Conservation (phyloP, 805 yeast species). For the Wickerhamiella siamensis region DNA sequence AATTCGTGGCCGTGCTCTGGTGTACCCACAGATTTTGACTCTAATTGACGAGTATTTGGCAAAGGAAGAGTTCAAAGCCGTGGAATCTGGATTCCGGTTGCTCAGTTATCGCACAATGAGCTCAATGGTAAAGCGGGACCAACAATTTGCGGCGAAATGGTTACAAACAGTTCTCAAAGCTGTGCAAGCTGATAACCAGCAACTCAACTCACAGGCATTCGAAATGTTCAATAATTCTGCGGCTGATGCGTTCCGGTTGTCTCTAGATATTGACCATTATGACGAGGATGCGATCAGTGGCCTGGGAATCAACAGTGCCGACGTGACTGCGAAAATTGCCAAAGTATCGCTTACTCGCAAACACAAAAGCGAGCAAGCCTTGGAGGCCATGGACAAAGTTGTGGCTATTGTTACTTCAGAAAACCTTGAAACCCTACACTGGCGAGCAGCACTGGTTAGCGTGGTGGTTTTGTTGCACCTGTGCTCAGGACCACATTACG, state of each 20-base stretch:
- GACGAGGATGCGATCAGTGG: conserved; percentile 6
- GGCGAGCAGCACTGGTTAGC: conserved; percentile 13
- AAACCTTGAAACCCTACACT: conserved; percentile 7
- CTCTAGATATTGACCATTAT: conserved; percentile 22
- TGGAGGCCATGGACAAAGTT: neutral
- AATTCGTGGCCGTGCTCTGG: conserved; percentile 45
- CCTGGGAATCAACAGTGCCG: neutral
- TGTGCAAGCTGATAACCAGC: conserved; percentile 39
- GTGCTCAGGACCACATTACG: conserved; percentile 16
- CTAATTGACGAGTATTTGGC: conserved; percentile 37
- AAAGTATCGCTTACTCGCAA: neutral
- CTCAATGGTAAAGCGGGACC: conserved; percentile 44
- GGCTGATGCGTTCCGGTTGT: conserved; percentile 29
- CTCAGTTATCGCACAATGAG: conserved; percentile 45
- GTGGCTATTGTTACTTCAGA: conserved; percentile 1
- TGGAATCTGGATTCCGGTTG: conserved; percentile 50
- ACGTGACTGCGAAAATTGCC: neutral
- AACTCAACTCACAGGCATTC: conserved; percentile 42
- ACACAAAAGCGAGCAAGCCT: neutral
- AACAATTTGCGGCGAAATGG: conserved; percentile 34
- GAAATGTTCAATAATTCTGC: conserved; percentile 27
- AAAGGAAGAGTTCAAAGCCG: conserved; percentile 35
- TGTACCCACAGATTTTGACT: conserved; percentile 37
- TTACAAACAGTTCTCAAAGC: conserved; percentile 41
- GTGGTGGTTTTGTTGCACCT: conserved; percentile 13